A percentile compares a stretch with the other conserved stretches of the same genome.
Conservation (phyloP, 192 early-diverging fungal species). For the Coemansia sp. region DNA sequence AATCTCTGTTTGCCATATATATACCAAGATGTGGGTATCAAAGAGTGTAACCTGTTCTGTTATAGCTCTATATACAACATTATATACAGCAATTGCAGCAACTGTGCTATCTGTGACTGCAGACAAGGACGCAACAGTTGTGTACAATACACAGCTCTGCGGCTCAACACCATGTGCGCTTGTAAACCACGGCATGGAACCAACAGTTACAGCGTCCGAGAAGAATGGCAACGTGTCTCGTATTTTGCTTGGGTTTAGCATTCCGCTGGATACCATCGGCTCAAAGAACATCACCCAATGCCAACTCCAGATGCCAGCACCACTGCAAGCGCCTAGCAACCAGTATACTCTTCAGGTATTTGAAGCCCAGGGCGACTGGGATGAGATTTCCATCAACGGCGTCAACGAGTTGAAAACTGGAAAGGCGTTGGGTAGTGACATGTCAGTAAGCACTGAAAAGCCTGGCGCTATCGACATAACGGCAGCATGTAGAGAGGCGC, state of each 20-base stretch:
- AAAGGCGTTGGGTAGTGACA: conserved; percentile 13
- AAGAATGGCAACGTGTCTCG: conserved; percentile 13
- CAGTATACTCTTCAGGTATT: conserved; percentile 14
- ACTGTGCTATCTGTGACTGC: neutral
- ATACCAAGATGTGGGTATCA: too few relatives aligned
- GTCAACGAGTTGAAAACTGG: conserved; percentile 11
- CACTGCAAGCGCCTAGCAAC: conserved; percentile 8
- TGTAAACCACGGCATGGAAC: conserved; percentile 25
- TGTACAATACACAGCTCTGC: conserved; percentile 13
- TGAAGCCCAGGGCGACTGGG: conserved; percentile 16
- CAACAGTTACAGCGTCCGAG: conserved; percentile 15
- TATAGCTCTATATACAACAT: neutral
- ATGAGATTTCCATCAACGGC: conserved; percentile 16
- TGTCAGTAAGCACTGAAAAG: conserved; percentile 4
- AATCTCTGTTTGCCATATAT: too few relatives aligned
- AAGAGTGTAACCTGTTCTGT: neutral
- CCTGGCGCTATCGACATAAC: conserved; percentile 23
- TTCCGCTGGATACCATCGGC: conserved; percentile 13
- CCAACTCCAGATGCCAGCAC: conserved; percentile 24
- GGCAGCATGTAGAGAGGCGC: conserved; percentile 17
- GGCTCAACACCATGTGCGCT: conserved; percentile 22
- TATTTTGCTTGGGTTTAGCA: conserved; percentile 15
- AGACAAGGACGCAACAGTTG: conserved; percentile 24
- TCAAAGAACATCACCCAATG: conserved; percentile 14
- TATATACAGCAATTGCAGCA: neutral